Evolutionary conservation across 176 grass and related monocot species (phyloP).

Genomic region (Tuctoria greenei): DNA sequence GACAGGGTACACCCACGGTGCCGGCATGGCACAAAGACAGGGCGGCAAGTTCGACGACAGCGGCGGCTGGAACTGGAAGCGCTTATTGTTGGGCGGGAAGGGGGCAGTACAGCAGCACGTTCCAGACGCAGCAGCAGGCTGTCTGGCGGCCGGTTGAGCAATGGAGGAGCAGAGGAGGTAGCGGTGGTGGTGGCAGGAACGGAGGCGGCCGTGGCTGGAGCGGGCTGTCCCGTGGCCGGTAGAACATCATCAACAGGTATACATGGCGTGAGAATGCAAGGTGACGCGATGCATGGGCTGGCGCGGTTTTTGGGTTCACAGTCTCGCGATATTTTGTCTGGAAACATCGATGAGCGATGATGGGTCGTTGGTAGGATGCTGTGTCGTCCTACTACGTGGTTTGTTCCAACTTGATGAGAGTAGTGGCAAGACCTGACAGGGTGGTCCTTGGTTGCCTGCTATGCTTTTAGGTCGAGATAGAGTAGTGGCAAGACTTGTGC

Average conservation of each 20-base stretch:
- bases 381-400: background rate
- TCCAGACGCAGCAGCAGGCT: conserved; percentile 4
- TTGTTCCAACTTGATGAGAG: background rate
- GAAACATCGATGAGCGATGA: background rate
- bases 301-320: background rate
- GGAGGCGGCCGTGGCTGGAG: background rate
- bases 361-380: background rate
- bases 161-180: background rate
- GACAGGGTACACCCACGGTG: background rate
- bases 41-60: background rate
- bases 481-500: no score
- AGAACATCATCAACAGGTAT: background rate
- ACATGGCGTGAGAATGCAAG: background rate
- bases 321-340: background rate
- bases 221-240: background rate
- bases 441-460: no score
- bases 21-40: background rate
- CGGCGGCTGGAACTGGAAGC: background rate
- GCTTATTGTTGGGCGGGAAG: background rate
- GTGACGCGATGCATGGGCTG: background rate
- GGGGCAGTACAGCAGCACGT: background rate
- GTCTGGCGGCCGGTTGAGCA: conserved; percentile 17
- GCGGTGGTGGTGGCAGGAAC: background rate
- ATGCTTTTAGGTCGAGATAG: no score
- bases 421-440: no score